Evolutionary conservation across 2,329 filamentous ascomycete species (phyloP).

Genomic region (Aspergillus sp.): DNA sequence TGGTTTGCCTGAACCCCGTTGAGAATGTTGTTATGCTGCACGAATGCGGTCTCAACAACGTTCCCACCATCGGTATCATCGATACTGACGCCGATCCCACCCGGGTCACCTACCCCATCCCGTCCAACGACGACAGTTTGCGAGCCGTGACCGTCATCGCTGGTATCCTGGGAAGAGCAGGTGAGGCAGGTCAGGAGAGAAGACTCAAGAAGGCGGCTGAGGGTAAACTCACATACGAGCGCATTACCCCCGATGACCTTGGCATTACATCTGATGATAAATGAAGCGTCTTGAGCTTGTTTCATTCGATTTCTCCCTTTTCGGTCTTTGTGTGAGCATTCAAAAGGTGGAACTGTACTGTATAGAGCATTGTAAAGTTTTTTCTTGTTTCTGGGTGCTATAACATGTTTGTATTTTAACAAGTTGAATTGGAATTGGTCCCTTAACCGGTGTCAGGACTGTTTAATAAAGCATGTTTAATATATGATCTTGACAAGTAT

Average conservation of each 20-base stretch:
- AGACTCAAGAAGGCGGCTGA: constrained; percentile 59
- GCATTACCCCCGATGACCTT: constrained; percentile 17
- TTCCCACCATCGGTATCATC: constrained; percentile 91
- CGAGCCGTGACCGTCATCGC: constrained; percentile 77
- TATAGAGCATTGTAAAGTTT: constrained; percentile 28
- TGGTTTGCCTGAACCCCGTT: constrained; percentile 85
- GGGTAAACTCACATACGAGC: constrained; percentile 58
- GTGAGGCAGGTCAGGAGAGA: constrained; percentile 66
- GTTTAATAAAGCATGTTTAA: too few species aligned
- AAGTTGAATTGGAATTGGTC: constrained; percentile 3
- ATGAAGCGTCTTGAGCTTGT: neutral
- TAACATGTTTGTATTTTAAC: constrained; percentile 13
- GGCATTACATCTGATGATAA: neutral
- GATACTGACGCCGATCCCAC: constrained; percentile 91
- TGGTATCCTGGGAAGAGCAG: constrained; percentile 79
- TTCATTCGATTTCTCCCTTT: constrained; percentile 4
- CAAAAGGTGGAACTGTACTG: constrained; percentile 22
- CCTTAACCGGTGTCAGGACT: too few species aligned
- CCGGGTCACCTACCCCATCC: constrained; percentile 94
- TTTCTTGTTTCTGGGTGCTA: constrained; percentile 15
- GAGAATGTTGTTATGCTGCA: constrained; percentile 89
- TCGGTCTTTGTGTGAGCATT: constrained; percentile 8
- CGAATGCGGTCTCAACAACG: constrained; percentile 81
- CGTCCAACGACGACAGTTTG: constrained; percentile 93
- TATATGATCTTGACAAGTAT: too few species aligned